Conservation (phyloP, 1,284 basidiomycete genomes). For the Entoloma clypeatum region DNA sequence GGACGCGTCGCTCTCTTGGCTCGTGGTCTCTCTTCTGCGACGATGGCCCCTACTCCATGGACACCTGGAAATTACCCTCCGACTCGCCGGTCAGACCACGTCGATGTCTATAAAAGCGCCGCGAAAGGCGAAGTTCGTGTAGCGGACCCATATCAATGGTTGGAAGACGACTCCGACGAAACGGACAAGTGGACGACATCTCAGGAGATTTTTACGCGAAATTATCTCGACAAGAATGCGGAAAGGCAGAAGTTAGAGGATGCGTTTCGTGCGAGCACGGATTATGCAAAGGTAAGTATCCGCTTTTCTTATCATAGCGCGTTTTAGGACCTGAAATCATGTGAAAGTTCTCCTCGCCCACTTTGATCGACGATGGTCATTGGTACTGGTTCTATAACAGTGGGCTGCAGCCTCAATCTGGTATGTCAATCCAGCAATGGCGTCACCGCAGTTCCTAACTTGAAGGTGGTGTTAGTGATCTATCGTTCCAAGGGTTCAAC, state of each 20-base stretch:
- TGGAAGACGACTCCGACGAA: conserved; percentile 59
- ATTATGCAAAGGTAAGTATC: conserved; percentile 64
- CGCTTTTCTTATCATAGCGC: conserved; percentile 2
- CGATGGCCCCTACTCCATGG: conserved; percentile 32
- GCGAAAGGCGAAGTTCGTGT: conserved; percentile 57
- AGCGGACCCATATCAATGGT: conserved; percentile 71
- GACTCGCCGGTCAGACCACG: conserved; percentile 59
- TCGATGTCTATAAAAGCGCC: conserved; percentile 68
- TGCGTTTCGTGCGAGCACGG: conserved; percentile 57
- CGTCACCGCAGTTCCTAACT: no score
- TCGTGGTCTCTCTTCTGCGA: conserved; percentile 19
- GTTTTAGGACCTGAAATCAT: conserved; percentile 5
- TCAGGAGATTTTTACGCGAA: conserved; percentile 59
- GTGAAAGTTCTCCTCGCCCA: conserved; percentile 63
- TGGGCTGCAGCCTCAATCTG: conserved; percentile 63
- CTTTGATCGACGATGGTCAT: conserved; percentile 56
- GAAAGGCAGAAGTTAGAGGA: conserved; percentile 56
- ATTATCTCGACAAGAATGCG: conserved; percentile 58
- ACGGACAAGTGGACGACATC: conserved; percentile 61
- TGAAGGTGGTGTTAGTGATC: no score
- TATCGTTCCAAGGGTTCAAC: conserved; percentile 58
- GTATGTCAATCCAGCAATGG: conserved; percentile 31
- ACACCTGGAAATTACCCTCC: conserved; percentile 49
- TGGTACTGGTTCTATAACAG: conserved; percentile 81
- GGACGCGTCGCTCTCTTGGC: conserved; percentile 24